A percentile compares a stretch with the other conserved stretches of the same genome.
phyloP scores from a whole-genome alignment of 495 filamentous ascomycete genomes.

The Talaromyces wortmannii region DNA sequence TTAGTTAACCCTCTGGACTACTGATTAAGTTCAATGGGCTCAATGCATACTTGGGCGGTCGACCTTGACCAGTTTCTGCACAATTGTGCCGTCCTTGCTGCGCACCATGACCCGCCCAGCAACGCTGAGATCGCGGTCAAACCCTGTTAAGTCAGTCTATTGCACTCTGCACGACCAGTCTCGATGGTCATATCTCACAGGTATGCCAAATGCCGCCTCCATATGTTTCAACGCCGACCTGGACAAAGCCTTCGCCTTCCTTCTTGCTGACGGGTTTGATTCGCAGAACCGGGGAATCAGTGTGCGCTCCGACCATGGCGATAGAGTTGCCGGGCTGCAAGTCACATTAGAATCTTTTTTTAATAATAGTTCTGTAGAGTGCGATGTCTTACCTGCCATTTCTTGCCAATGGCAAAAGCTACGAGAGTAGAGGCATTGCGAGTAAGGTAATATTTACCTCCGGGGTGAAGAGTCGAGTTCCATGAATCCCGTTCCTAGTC shows the following conservation, averaged over 20 bases:
- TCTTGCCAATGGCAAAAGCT: constrained; percentile 86
- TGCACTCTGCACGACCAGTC: neutral
- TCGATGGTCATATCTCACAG: constrained; percentile 25
- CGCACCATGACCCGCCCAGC: constrained; percentile 85
- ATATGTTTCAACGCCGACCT: constrained; percentile 95
- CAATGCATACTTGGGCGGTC: constrained; percentile 74
- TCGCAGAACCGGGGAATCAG: constrained; percentile 84
- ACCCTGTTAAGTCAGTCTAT: constrained; percentile 48
- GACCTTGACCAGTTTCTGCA: constrained; percentile 83
- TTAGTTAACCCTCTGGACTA: neutral
- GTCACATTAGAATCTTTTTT: neutral
- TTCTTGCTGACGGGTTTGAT: constrained; percentile 94
- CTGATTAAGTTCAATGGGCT: neutral
- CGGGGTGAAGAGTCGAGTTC: constrained; percentile 70
- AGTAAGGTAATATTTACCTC: constrained; percentile 94
- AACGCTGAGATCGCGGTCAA: constrained; percentile 88
- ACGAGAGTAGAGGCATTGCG: constrained; percentile 91
- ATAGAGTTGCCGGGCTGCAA: constrained; percentile 79
- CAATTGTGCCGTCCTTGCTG: constrained; percentile 62
- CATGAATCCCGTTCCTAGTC: constrained; percentile 79
- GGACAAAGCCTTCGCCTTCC: constrained; percentile 77
- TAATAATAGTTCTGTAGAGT: too few species aligned
- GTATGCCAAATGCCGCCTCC: constrained; percentile 76
- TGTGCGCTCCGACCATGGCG: constrained; percentile 94
- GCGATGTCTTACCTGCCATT: constrained; percentile 59